Conservation (phyloP, 495 filamentous ascomycete species). For the Aspergillus wentii region DNA sequence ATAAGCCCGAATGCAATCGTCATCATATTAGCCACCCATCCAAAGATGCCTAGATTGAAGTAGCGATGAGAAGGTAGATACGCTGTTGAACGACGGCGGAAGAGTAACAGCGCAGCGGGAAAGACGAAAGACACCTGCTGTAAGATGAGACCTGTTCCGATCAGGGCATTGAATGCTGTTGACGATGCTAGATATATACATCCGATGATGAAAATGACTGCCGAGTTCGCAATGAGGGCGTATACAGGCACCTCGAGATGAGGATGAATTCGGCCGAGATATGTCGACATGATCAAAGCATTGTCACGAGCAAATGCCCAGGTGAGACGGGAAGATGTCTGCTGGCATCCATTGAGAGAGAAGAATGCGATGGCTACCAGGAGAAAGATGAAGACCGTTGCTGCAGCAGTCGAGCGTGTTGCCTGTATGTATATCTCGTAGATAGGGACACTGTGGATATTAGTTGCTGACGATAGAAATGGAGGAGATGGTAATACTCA, state of each 20-base stretch:
- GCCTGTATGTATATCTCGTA: conserved; percentile 23
- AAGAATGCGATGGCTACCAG: conserved; percentile 18
- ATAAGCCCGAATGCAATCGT: conserved; percentile 10
- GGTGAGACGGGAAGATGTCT: conserved; percentile 29
- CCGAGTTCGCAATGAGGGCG: conserved; percentile 15
- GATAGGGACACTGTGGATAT: conserved; percentile 18
- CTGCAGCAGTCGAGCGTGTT: conserved; percentile 14
- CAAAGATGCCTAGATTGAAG: conserved; percentile 6
- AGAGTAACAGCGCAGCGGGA: conserved; percentile 10
- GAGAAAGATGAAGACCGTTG: conserved; percentile 18
- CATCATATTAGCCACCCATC: conserved; percentile 13
- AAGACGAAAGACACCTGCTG: conserved; percentile 15
- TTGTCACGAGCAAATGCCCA: conserved; percentile 36
- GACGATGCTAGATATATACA: conserved; percentile 23
- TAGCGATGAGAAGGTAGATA: conserved; percentile 2
- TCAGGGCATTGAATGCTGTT: conserved; percentile 18
- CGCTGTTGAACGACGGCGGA: conserved; percentile 4
- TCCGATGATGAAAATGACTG: conserved; percentile 17
- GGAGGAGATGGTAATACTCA: background rate
- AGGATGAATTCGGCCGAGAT: conserved; percentile 13
- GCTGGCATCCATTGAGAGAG: conserved; percentile 18
- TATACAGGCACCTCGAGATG: conserved; percentile 15
- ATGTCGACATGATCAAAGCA: conserved; percentile 14
- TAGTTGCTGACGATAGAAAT: too few relatives aligned
- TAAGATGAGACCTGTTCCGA: conserved; percentile 13